Conservation (phyloP, 495 filamentous ascomycete species). For the Penicillium waksmanii region DNA sequence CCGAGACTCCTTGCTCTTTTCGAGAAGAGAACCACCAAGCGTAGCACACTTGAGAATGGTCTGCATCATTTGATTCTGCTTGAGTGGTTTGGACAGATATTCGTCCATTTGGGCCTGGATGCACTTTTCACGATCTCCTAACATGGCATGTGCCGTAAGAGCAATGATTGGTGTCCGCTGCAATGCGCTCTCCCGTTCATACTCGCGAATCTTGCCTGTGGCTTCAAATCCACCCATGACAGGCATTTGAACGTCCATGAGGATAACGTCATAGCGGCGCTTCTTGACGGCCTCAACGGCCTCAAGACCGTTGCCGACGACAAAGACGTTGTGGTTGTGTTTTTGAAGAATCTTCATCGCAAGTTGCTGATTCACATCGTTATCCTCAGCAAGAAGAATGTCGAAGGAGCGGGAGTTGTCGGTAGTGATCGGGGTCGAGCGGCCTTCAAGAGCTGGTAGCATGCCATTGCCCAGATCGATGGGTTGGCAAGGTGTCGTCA, state of each 20-base stretch:
- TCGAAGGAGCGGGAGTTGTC: constrained; percentile 96
- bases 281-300: constrained; percentile 87
- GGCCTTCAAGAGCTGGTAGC: constrained; percentile 94
- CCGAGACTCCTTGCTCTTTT: constrained; percentile 65
- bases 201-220: constrained; percentile 95
- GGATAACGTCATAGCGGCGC: constrained; percentile 91
- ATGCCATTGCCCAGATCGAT: constrained; percentile 98
- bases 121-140: constrained; percentile 97
- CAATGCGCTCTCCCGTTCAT: constrained; percentile 74
- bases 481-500: constrained; percentile 95
- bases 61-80: constrained; percentile 98
- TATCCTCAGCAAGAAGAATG: constrained; percentile 95
- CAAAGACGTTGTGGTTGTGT: constrained; percentile 94
- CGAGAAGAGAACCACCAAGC: constrained; percentile 84
- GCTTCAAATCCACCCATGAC: constrained; percentile 99
- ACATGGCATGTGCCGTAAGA: constrained; percentile 97
- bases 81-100: constrained; percentile 96
- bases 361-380: constrained; percentile 94
- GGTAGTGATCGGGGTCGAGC: constrained; percentile 86
- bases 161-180: constrained; percentile 94
- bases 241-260: constrained; percentile 99
- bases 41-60: constrained; percentile 96
- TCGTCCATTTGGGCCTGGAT: constrained; percentile 99
- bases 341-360: constrained; percentile 98
- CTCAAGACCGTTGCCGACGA: constrained; percentile 93